Evolutionary conservation across 164 flowering plant species (phyloP), one percentile per base, ranked within the genome.

Genomic region (Magnolia officinalis): DNA sequence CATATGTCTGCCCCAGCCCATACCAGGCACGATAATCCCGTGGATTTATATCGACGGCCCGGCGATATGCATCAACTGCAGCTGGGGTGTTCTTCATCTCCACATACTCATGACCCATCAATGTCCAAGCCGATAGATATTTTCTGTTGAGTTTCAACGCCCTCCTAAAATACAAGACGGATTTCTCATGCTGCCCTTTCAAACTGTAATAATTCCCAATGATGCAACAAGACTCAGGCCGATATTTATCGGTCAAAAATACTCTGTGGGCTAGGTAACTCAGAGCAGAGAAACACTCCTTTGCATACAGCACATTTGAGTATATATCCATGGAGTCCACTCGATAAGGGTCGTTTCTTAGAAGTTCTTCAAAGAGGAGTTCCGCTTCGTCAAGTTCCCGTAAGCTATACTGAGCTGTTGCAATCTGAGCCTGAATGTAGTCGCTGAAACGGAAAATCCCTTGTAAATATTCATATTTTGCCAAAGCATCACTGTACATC

Each of bases 11-110:
- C 29, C 99, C 99, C 76, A 96, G 80, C 7, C 99, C 99, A 79
- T 94, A 96, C 99, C 99, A 96, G n/a, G 98, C 99, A 70, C 98
- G 90, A 83, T 92, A 96, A 82, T 96, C 98, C 79, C 96, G 88
- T 10, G 96, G 87, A 81, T 88, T 92, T 74, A 96, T 94, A 83
- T 96, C 98, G 50, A 96, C 92, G 68, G 99, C 99, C 66, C 97
- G 81, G 52, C 98, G 85, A 82, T 96, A 96, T 67, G 98, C 98
- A 84, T 96, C 98, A 78, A 94, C 78, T 6, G 98, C 98, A 45
- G 99, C 97, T 16, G 98, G 89, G 6, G 89, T 91, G 82, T 96
- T 96, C 82, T 94, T 95, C 98, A 96, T 91, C 82, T 96, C 99
- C 24, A 96, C 93, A 83, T 88, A 96, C 84, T 96, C 99, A 75